Conservation (phyloP, 352 stramenopile genomes). For the Phytophthora parvispora region DNA sequence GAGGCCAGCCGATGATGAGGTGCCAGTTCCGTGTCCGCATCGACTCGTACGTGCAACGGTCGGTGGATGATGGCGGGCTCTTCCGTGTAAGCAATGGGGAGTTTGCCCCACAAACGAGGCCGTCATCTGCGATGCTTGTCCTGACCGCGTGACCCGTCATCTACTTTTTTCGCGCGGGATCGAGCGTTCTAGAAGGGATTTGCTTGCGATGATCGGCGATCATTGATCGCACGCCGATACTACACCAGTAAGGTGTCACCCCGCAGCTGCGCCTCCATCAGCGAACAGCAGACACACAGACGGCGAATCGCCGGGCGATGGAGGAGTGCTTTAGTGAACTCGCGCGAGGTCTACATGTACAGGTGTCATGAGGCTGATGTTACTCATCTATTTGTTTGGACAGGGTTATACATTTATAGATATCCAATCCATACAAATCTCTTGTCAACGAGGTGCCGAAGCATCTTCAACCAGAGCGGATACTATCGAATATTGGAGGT, state of each 20-base stretch:
- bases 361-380: no score
- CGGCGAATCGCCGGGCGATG: no score
- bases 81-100: conserved; percentile 1
- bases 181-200: conserved; percentile 16
- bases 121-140: conserved; percentile 21
- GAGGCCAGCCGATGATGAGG: background rate
- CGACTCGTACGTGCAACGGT: background rate
- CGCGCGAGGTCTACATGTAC: no score
- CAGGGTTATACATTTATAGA: background rate
- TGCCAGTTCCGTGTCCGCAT: background rate
- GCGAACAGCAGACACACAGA: no score
- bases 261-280: no score
- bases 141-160: conserved; percentile 2
- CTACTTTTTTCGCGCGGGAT: conserved; percentile 12
- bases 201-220: no score
- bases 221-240: no score
- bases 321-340: no score
- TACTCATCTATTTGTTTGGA: no score
- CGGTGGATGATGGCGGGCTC: conserved; percentile 5
- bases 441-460: background rate
- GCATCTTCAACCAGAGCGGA: conserved; percentile 16
- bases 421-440: background rate
- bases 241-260: no score
- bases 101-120: background rate
- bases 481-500: conserved; percentile 9